Base-by-base conservation (phyloP, 2,329 filamentous ascomycete species). In the Alternaria viburni region DNA sequence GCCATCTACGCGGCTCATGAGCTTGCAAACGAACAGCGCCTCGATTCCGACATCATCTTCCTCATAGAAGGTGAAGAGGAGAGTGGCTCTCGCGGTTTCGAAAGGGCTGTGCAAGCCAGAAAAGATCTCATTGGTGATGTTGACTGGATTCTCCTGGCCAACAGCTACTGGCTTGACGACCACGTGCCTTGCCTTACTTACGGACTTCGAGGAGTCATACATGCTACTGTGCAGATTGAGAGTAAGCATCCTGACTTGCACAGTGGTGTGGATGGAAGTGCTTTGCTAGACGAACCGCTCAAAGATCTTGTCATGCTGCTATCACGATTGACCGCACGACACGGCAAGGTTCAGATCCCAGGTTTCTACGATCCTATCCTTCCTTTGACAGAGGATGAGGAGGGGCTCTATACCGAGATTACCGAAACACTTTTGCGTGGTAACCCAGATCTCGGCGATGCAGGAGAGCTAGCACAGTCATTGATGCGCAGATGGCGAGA, bases 161-260 rank as follows among this genome's bases (percentile, higher is more conserved):
- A 99, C 83, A 97, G 94, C 80, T 99, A 99, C 83, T 99, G 96
- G 96, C 86, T 99, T 2, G 93, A 98, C 75, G 95, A 99, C 75
- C 91, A 96, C 69, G 93, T 96, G 3, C 96, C 96, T 0, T 99
- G 96, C 77, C 83, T 99, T 61, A 99, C 96, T 0, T 99, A 99
- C 66, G 96, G 96, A 1, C 86, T 98, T 7, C 89, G 96, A 52
- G 96, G 96, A 23, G 95, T 99, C 25, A 90, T 99, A 21, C 95
- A 98, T 77, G 95, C 94, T 6, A 97, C 93, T 0, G 87, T 98
- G 6, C 91, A 93, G 65, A 89, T 99, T 25, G 91, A 96, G 68
- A 96, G 93, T 61, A 88, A 89, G 55, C 89, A 92, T 66, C 93
- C 94, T 0, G 96, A 99, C 79, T 86, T 97, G 2, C 96, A 99